phyloP scores from a whole-genome alignment of 2,329 filamentous ascomycete species.

The Fusarium succisae region DNA sequence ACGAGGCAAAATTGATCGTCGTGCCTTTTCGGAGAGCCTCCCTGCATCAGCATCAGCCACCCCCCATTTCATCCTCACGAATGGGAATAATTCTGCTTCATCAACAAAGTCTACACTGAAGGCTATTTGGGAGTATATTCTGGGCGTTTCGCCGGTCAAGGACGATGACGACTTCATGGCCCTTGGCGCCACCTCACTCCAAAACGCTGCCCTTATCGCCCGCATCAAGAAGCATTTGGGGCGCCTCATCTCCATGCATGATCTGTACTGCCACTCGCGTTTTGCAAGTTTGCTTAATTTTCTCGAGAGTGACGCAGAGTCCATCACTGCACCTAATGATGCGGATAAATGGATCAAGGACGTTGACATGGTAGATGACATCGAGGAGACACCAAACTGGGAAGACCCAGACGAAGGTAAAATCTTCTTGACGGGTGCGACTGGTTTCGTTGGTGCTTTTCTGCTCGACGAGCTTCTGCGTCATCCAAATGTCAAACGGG shows the following conservation, averaged over 20 bases:
- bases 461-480: background rate
- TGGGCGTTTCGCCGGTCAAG: background rate
- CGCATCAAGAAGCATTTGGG: background rate
- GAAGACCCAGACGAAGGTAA: background rate
- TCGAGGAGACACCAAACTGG: background rate
- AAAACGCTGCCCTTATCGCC: constrained; percentile 2
- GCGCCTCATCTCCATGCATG: background rate
- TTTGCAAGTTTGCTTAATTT: background rate
- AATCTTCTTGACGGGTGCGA: background rate
- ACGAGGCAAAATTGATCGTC: background rate
- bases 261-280: background rate
- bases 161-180: background rate
- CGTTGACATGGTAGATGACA: background rate
- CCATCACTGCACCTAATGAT: background rate
- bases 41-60: background rate
- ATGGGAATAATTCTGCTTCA: background rate
- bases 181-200: background rate
- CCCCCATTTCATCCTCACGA: background rate
- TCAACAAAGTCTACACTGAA: background rate
- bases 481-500: background rate
- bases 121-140: background rate
- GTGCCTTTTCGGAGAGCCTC: background rate
- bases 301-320: background rate
- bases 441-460: background rate
- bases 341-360: background rate